Conservation (phyloP, 2,329 filamentous ascomycete species). For the Sporothrix schenckii region DNA sequence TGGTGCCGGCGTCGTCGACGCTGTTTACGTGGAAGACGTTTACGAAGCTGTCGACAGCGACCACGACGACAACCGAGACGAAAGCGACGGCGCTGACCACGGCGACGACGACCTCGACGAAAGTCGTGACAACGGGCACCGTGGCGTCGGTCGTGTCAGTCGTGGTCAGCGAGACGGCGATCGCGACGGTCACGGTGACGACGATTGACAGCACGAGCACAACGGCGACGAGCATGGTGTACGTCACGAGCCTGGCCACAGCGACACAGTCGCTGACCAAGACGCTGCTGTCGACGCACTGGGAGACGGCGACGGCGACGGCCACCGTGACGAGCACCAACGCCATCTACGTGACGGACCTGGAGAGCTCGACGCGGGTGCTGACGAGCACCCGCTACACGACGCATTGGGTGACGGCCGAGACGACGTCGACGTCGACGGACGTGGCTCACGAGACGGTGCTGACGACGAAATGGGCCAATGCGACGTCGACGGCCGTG, state of each 20-base stretch:
- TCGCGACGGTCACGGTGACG: constrained; percentile 17
- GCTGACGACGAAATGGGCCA: no score
- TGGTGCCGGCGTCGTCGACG: constrained; percentile 23
- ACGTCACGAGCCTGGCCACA: neutral
- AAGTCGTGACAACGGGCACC: constrained; percentile 20
- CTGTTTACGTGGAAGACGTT: constrained; percentile 31
- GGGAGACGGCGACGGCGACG: constrained; percentile 21
- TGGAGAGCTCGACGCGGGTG: neutral
- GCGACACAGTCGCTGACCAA: neutral
- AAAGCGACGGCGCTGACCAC: neutral
- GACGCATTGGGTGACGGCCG: constrained; percentile 10
- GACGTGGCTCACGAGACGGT: constrained; percentile 11
- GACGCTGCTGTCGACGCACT: constrained; percentile 11
- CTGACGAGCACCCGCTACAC: constrained; percentile 3
- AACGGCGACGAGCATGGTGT: constrained; percentile 12
- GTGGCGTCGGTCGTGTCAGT: constrained; percentile 13
- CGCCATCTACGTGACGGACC: constrained; percentile 20
- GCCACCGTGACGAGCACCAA: neutral
- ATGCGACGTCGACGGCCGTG: constrained; percentile 6
- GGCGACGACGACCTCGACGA: constrained; percentile 10
- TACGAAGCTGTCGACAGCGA: constrained; percentile 20
- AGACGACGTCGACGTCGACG: constrained; percentile 4
- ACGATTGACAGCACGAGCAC: constrained; percentile 8
- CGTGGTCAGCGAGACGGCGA: constrained; percentile 27
- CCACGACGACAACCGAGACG: neutral